Evolutionary conservation across 148 eudicot genomes (phyloP), one percentile per base, ranked within the genome.

Genomic region (Nepenthes gracilis): DNA sequence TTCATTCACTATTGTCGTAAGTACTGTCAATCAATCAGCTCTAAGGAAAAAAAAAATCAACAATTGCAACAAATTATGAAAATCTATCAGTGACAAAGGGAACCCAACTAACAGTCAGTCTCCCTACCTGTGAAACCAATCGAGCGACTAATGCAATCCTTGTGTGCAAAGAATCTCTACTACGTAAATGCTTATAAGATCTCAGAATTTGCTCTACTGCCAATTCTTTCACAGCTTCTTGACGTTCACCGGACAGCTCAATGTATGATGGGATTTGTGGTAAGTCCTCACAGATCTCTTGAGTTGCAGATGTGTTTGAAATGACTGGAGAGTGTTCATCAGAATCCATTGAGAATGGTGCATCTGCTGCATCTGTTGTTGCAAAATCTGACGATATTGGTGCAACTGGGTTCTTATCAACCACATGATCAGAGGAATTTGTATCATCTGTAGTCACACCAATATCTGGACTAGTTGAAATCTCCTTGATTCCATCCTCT

Each of bases 121-220:
- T 64, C 53, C 80, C 73, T 76, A 88, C 99, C 96, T 91, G 92
- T 68, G 89, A 85, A 69, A 84, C 88, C 83, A 93, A 71, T 54
- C 94, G 86, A 71, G 96, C 83, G 64, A 89, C 75, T 71, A 93
- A 65, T 64, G 85, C 78, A 79, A 84, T 84, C 68, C 86, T 81
- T 61, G 81, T 84, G 62, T 72, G 69, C 70, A 66, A 81, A 51
- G 61, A 70, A n/a, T 86, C 86, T 55, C 65, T 60, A 61, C 70
- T 78, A 55, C 70, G 64, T 56, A 75, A 57, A 58, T 79, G 70
- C 67, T 81, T 82, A 73, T 71, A 77, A 13, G 81, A 79, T 54
- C 76, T 75, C 62, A 93, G 69, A 60, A 93, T 80, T 47, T 79
- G 73, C 68, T 84, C 83, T 35, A 84, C 65, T 33, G 95, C 85